Base-by-base conservation (phyloP, 1,284 basidiomycete species). In the Apiotrichum siamense region DNA sequence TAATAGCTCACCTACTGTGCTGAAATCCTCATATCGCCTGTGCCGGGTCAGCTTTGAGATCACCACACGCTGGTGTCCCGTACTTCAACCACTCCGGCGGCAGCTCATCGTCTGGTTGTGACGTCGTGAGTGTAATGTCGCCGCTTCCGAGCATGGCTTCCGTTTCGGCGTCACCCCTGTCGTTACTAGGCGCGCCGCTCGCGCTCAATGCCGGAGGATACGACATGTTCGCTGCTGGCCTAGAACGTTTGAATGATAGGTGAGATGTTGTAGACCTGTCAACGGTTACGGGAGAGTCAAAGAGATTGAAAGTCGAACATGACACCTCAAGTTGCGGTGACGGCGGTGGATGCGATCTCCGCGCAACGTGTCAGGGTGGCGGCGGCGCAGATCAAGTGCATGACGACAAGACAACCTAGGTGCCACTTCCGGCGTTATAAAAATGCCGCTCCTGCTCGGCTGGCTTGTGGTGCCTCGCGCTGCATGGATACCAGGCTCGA, bases 21-120 rank as follows among this genome's bases (percentile, higher is more conserved):
- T 86, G 66, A 94, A 93, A 75, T 93, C 89, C 36, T 78, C 77
- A 57, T 77, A 77, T 33, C 74, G 71, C 41, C 74, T 74, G 60
- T 9, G 29, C 4, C 11, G 12, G 7, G 47, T 57, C 31, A 57
- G 52, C 29, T 0, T 10, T 12, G 7, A 7, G 15, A 10, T 31
- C 12, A 20, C 10, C 11, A 10, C 13, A 25, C 2, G 21, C 15
- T 4, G 6, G 10, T 2, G 1, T 9, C 20, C 52, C 73, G 40
- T 35, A 77, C 77, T 73, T 68, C 50, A 77, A 75, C 50, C 75
- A 62, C 60, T 77, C 76, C n/a, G 74, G 60, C 54, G 75, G 72
- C 47, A 72, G 66, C 40, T 72, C 72, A 17, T 72, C 68, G 3
- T 65, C 59, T 7, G 15, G 17, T 15, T 31, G 18, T 21, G 27